Conservation (phyloP, 78 protist genomes). For the Dictyostelium discoideum region dicty_2.7 NC_007090.3:1163501-1164000, state of each 20-base stretch:
- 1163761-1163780: neutral
- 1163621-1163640: neutral
- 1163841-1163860: neutral
- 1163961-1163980: neutral
- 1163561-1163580: constrained; percentile 23
- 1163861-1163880: neutral
- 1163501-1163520: neutral
- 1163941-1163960: neutral
- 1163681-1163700: neutral
- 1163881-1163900: neutral
- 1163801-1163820: neutral
- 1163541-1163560: constrained; percentile 8
- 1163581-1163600: neutral
- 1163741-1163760: neutral
- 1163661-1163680: constrained; percentile 18
- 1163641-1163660: neutral
- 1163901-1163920: neutral
- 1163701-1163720: neutral
- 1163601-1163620: neutral
- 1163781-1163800: neutral
- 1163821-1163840: neutral
- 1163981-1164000: neutral
- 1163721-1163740: neutral
- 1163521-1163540: neutral
- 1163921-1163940: constrained; percentile 1